Evolutionary conservation across 2,329 filamentous ascomycete species (phyloP).

Genomic region (Aspergillus texensis): DNA sequence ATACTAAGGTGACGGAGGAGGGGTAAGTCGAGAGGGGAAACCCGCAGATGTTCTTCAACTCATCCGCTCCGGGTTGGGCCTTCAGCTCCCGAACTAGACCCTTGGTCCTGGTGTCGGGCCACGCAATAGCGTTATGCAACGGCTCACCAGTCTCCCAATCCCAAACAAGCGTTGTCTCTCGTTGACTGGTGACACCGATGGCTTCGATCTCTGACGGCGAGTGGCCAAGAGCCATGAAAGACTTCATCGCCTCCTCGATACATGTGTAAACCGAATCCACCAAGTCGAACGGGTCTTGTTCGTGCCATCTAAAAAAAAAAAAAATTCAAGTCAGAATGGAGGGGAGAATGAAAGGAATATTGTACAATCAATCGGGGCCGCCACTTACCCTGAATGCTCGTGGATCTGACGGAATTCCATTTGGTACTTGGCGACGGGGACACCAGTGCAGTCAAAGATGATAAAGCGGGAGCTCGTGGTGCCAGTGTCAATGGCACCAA

Average conservation of each 20-base stretch:
- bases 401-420: slow-evolving; percentile 85
- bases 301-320: slow-evolving; percentile 70
- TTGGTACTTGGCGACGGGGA: slow-evolving; percentile 80
- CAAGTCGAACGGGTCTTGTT: slow-evolving; percentile 80
- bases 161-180: slow-evolving; percentile 86
- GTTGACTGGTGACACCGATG: slow-evolving; percentile 86
- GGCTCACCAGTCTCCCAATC: slow-evolving; percentile 78
- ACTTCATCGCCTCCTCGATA: slow-evolving; percentile 73
- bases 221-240: slow-evolving; percentile 72
- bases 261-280: slow-evolving; percentile 75
- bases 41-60: slow-evolving; percentile 71
- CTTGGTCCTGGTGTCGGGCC: slow-evolving; percentile 83
- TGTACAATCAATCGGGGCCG: background rate
- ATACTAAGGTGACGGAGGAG: slow-evolving; percentile 80
- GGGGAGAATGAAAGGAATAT: background rate
- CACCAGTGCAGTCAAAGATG: slow-evolving; percentile 80
- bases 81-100: slow-evolving; percentile 78
- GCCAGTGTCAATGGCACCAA: slow-evolving; percentile 88
- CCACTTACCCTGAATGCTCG: slow-evolving; percentile 76
- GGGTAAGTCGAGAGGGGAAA: slow-evolving; percentile 87
- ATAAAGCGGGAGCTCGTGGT: slow-evolving; percentile 89
- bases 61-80: slow-evolving; percentile 65
- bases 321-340: slow-evolving; percentile 1
- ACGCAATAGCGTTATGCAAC: slow-evolving; percentile 82
- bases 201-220: slow-evolving; percentile 69